A percentile compares a stretch with the other conserved stretches of the same genome.
Evolutionary conservation across 768 basidiomycete genomes (phyloP).

Genomic region (Sporobolomyces roseus): DNA sequence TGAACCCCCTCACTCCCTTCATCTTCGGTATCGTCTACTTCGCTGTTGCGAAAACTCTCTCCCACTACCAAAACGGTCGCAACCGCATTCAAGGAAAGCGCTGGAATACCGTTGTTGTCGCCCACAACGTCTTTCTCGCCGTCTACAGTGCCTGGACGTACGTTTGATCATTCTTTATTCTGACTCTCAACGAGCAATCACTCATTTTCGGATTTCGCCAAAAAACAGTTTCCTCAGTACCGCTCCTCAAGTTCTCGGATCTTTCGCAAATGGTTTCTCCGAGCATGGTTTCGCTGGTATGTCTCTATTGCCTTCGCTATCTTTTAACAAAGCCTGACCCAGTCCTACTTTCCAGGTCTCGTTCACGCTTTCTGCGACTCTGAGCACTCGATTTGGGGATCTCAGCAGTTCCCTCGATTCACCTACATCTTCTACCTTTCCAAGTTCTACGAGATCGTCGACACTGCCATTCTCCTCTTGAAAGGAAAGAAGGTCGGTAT

Average conservation of each 20-base stretch:
- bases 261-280: slow-evolving; percentile 24
- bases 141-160: slow-evolving; percentile 45
- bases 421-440: slow-evolving; percentile 38
- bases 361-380: slow-evolving; percentile 37
- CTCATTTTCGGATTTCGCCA: no score
- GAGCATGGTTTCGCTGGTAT: slow-evolving; percentile 29
- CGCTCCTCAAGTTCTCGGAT: slow-evolving; percentile 30
- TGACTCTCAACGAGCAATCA: no score
- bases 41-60: slow-evolving; percentile 35
- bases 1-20: slow-evolving; percentile 40
- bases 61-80: slow-evolving; percentile 32
- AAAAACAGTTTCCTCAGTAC: slow-evolving; percentile 27
- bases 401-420: slow-evolving; percentile 21
- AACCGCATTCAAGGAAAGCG: slow-evolving; percentile 40
- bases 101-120: slow-evolving; percentile 40
- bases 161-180: slow-evolving; percentile 13
- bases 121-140: slow-evolving; percentile 45
- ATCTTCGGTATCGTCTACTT: slow-evolving; percentile 43
- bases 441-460: slow-evolving; percentile 38
- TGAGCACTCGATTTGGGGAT: slow-evolving; percentile 22
- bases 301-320: not conserved
- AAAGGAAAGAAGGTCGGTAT: slow-evolving; percentile 46
- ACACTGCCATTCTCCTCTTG: slow-evolving; percentile 43
- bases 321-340: not conserved
- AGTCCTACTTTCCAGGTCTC: slow-evolving; percentile 1